A percentile compares a stretch with the other conserved stretches of the same genome.
phyloP scores from a whole-genome alignment of 371 early-diverging fungal species.

The Amoeboradix gromovi region DNA sequence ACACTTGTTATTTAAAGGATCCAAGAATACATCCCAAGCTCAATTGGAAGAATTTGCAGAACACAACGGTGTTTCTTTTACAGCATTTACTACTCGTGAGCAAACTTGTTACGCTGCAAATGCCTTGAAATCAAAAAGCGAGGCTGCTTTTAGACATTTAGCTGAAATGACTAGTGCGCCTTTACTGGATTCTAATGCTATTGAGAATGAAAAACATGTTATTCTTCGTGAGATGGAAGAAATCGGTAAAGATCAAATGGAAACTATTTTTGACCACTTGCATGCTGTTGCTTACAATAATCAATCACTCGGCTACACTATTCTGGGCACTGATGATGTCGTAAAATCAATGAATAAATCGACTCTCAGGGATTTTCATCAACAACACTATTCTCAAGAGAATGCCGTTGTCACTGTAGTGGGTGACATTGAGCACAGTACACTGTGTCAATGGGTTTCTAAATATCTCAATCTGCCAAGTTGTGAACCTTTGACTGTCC shows the following conservation, averaged over 20 bases:
- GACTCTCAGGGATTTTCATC: constrained; percentile 27
- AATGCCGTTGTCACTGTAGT: constrained; percentile 70
- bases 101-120: constrained; percentile 92
- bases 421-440: constrained; percentile 30
- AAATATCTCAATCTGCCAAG: background rate
- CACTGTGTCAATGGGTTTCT: background rate
- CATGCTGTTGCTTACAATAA: constrained; percentile 80
- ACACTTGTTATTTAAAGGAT: constrained; percentile 96
- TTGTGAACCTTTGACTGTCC: constrained; percentile 6
- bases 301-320: constrained; percentile 63
- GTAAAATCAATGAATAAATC: constrained; percentile 48
- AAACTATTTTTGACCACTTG: constrained; percentile 76
- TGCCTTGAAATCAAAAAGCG: constrained; percentile 52
- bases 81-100: constrained; percentile 89
- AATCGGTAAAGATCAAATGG: constrained; percentile 76
- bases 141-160: constrained; percentile 58
- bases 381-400: constrained; percentile 69
- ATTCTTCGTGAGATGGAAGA: constrained; percentile 82
- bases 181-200: constrained; percentile 42
- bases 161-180: constrained; percentile 80
- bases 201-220: constrained; percentile 74
- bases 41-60: constrained; percentile 77
- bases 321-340: constrained; percentile 70
- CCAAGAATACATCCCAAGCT: constrained; percentile 42
- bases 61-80: constrained; percentile 86